Evolutionary conservation across 805 yeast species (phyloP).

Genomic region (Zygosaccharomyces kombuchaensis): DNA sequence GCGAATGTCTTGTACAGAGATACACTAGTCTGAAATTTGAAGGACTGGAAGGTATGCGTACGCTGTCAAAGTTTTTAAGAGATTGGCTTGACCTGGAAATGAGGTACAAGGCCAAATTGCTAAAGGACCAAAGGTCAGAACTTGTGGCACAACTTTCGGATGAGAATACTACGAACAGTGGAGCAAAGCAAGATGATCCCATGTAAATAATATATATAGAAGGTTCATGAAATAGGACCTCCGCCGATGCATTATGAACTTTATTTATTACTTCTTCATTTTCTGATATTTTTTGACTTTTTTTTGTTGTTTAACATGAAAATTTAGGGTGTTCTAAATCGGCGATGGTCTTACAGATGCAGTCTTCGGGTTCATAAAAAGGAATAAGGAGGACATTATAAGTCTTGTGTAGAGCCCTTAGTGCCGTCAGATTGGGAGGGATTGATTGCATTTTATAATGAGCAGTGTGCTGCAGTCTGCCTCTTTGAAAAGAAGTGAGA

Average conservation of each 20-base stretch:
- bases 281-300: not conserved
- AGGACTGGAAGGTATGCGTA: conserved; percentile 23
- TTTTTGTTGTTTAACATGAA: not conserved
- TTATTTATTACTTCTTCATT: not conserved
- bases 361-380: not conserved
- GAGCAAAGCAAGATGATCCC: not conserved
- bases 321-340: not conserved
- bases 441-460: not conserved
- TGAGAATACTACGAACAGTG: not conserved
- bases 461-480: conserved; percentile 7
- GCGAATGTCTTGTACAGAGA: conserved; percentile 15
- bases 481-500: conserved; percentile 11
- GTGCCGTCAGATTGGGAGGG: not conserved
- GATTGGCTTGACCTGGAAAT: conserved; percentile 22
- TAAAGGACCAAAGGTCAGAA: not conserved
- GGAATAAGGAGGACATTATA: not conserved
- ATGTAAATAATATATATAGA: conserved; percentile 1
- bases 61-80: conserved; percentile 14
- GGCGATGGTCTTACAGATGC: not conserved
- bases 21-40: conserved; percentile 21
- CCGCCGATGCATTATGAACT: conserved; percentile 1
- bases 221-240: not conserved
- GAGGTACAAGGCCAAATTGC: not conserved
- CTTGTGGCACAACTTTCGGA: not conserved
- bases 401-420: no score